Conservation (phyloP, 177 flowering plant species). For the Vitis hybrid region DNA sequence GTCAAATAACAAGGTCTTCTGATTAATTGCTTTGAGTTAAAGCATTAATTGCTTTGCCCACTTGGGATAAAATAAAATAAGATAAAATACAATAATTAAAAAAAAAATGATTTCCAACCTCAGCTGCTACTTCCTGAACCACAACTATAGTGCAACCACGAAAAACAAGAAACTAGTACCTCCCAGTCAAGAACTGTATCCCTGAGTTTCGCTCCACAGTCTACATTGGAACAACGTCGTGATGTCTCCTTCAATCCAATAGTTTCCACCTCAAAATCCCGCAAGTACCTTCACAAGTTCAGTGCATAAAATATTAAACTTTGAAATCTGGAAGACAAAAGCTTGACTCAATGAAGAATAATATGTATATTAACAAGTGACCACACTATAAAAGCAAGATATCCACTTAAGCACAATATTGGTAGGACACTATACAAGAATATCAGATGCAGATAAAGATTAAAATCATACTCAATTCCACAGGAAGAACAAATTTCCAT, state of each 20-base stretch:
- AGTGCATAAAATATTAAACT: constrained; percentile 1
- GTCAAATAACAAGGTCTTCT: too few relatives aligned
- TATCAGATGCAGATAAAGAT: neutral
- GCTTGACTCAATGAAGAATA: neutral
- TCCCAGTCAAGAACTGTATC: constrained; percentile 99
- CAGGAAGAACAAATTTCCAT: constrained; percentile 88
- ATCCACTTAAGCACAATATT: neutral
- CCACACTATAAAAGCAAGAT: neutral
- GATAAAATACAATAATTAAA: neutral
- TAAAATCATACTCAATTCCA: constrained; percentile 74
- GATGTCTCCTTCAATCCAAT: constrained; percentile 95
- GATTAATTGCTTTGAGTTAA: too few relatives aligned
- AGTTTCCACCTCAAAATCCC: constrained; percentile 97
- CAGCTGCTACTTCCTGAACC: neutral
- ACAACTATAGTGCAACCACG: constrained; percentile 4
- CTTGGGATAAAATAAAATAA: too few relatives aligned
- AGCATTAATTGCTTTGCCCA: too few relatives aligned
- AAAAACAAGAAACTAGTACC: constrained; percentile 41
- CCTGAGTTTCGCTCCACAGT: constrained; percentile 72
- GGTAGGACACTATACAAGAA: neutral
- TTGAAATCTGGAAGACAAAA: neutral
- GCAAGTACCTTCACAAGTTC: constrained; percentile 58
- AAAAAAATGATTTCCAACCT: neutral
- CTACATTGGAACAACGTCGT: constrained; percentile 61
- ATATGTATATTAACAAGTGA: neutral